Conservation (phyloP, 805 yeast species). For the Tanozyma kutaoensis region DNA sequence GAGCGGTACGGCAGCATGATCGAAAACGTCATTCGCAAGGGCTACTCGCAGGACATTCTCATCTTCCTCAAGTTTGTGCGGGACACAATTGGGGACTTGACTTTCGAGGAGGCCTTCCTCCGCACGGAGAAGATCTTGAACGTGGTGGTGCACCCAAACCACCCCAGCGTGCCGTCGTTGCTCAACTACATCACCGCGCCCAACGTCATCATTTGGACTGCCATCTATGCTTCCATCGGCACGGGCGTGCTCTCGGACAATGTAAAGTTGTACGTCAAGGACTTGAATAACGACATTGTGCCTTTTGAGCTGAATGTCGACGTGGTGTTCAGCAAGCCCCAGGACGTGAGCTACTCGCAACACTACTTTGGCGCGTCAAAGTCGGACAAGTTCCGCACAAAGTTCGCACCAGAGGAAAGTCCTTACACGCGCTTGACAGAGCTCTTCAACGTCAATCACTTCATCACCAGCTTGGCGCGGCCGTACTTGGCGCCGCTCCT, state of each 20-base stretch:
- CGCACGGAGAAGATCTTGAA: slow-evolving; percentile 70
- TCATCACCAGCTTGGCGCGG: slow-evolving; percentile 80
- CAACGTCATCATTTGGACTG: slow-evolving; percentile 71
- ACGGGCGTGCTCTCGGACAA: slow-evolving; percentile 50
- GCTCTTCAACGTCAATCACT: slow-evolving; percentile 88
- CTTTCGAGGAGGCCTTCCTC: slow-evolving; percentile 87
- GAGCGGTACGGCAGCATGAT: slow-evolving; percentile 55
- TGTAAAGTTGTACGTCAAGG: slow-evolving; percentile 46
- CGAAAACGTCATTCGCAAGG: slow-evolving; percentile 63
- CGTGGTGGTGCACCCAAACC: slow-evolving; percentile 74
- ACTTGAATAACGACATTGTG: slow-evolving; percentile 46
- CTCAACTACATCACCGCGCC: slow-evolving; percentile 90
- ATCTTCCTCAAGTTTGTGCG: slow-evolving; percentile 69
- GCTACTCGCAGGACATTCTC: slow-evolving; percentile 78
- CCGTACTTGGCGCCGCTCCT: slow-evolving; percentile 89
- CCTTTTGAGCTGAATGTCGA: slow-evolving; percentile 30
- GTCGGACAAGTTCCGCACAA: too few species aligned
- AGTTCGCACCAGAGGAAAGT: slow-evolving; percentile 22
- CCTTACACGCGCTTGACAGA: slow-evolving; percentile 88
- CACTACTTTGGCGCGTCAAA: slow-evolving; percentile 24
- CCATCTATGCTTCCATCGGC: slow-evolving; percentile 76
- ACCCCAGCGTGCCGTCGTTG: slow-evolving; percentile 54
- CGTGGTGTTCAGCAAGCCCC: slow-evolving; percentile 28
- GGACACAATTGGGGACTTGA: slow-evolving; percentile 63
- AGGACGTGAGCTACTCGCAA: slow-evolving; percentile 33